Percentiles rank a stretch among this genome's conserved stretches.
Evolutionary conservation across 176 grass and related monocot genomes (phyloP).

Genomic region (Eremochloa ophiuroides): DNA sequence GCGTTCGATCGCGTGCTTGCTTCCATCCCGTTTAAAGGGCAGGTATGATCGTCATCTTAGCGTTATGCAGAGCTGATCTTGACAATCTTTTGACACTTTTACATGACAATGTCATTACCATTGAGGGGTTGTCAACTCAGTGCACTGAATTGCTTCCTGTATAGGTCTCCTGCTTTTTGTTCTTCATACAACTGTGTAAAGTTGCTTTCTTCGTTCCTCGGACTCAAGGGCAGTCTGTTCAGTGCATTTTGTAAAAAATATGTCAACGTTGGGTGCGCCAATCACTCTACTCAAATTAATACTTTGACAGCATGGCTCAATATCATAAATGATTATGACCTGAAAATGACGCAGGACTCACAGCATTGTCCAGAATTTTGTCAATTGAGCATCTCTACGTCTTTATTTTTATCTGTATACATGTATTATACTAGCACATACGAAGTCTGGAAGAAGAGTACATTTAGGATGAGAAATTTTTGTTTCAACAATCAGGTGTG

Average conservation of each 20-base stretch:
- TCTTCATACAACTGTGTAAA: neutral
- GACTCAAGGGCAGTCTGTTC: neutral
- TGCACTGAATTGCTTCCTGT: neutral
- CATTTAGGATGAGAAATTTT: neutral
- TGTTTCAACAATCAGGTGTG: neutral
- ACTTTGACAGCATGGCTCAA: neutral
- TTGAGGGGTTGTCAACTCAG: neutral
- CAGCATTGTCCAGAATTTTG: neutral
- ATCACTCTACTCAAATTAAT: neutral
- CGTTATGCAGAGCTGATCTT: neutral
- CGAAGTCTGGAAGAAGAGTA: neutral
- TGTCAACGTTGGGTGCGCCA: neutral
- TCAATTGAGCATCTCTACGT: neutral
- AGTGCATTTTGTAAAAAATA: neutral
- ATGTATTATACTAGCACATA: neutral
- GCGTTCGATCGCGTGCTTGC: constrained; percentile 90
- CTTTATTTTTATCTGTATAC: neutral
- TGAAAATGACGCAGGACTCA: neutral
- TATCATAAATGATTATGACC: neutral
- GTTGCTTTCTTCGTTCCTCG: neutral
- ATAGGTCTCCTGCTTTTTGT: neutral
- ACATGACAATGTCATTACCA: neutral
- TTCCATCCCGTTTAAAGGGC: constrained; percentile 96
- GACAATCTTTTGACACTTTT: neutral
- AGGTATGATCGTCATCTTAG: constrained; percentile 36